These are phyloP conservation scores for Bolboschoenoplectus hybrid DNA, from an alignment of 202 grass and related monocot genomes.

Conservation along the genomic window DNA sequence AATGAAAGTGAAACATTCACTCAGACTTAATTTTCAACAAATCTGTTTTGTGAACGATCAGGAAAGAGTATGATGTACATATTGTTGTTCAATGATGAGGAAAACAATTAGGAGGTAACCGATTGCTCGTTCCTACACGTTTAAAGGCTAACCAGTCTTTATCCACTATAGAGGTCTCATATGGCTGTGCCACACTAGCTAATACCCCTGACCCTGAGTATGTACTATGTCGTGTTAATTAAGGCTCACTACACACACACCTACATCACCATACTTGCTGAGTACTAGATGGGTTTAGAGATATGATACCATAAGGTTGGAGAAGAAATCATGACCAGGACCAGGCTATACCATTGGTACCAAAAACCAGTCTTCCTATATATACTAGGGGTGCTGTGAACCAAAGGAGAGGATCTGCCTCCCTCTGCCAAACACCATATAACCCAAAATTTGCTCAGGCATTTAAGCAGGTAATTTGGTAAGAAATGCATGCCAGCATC, in stretches of 20 bases:
- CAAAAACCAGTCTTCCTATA: neutral
- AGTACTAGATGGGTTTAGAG: neutral
- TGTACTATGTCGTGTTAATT: neutral
- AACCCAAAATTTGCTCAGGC: neutral
- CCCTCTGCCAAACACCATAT: neutral
- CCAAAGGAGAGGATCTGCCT: neutral
- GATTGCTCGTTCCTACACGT: neutral
- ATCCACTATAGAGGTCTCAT: no score
- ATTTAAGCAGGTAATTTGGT: no score
- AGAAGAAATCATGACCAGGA: neutral
- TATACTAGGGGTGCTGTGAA: neutral
- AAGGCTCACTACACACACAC: no score
- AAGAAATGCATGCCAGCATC: neutral
- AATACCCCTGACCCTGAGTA: neutral
- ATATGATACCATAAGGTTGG: neutral
- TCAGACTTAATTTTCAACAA: no score
- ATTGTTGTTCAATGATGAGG: neutral
- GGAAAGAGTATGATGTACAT: neutral
- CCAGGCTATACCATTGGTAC: neutral
- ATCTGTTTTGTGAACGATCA: neutral
- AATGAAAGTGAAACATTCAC: neutral
- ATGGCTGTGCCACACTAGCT: no score
- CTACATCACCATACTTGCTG: neutral
- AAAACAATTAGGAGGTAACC: neutral
- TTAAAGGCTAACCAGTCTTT: no score